A percentile compares a stretch with the other conserved stretches of the same genome.
Conservation (phyloP, 768 basidiomycete genomes). For the Hypholoma sublateritium region DNA sequence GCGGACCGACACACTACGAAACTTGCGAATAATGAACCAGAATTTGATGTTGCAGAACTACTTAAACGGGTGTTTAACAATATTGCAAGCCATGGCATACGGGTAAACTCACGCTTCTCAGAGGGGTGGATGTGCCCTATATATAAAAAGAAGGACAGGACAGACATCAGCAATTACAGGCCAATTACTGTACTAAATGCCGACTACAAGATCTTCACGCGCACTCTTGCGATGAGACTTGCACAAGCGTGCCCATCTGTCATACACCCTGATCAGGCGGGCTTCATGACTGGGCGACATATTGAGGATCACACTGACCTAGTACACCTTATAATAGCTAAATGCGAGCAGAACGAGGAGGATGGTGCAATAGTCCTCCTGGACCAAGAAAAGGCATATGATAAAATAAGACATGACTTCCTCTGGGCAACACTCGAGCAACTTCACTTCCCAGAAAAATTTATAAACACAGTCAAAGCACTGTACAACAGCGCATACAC, state of each 20-base stretch:
- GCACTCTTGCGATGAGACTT: conserved; percentile 18
- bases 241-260: conserved; percentile 9
- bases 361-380: conserved; percentile 23
- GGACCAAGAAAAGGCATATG: conserved; percentile 39
- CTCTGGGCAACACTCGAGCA: conserved; percentile 22
- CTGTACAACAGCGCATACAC: conserved; percentile 33
- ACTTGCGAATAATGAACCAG: background rate
- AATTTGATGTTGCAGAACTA: conserved; percentile 6
- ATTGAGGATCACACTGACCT: conserved; percentile 35
- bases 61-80: conserved; percentile 21
- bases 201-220: conserved; percentile 34
- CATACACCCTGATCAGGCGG: conserved; percentile 36
- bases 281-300: conserved; percentile 30
- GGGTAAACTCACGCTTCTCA: conserved; percentile 15
- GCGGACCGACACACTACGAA: background rate
- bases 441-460: conserved; percentile 22
- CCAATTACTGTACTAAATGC: conserved; percentile 32
- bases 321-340: conserved; percentile 20
- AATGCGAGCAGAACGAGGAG: conserved; percentile 18
- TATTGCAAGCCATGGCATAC: conserved; percentile 26
- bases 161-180: conserved; percentile 20
- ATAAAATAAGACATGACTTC: conserved; percentile 32
- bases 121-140: conserved; percentile 39
- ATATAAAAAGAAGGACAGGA: conserved; percentile 39
- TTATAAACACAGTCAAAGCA: conserved; percentile 24